These are phyloP conservation scores for Harringtonia aguacate DNA, from an alignment of 2,329 filamentous ascomycete genomes.

Conservation along the genomic window DNA sequence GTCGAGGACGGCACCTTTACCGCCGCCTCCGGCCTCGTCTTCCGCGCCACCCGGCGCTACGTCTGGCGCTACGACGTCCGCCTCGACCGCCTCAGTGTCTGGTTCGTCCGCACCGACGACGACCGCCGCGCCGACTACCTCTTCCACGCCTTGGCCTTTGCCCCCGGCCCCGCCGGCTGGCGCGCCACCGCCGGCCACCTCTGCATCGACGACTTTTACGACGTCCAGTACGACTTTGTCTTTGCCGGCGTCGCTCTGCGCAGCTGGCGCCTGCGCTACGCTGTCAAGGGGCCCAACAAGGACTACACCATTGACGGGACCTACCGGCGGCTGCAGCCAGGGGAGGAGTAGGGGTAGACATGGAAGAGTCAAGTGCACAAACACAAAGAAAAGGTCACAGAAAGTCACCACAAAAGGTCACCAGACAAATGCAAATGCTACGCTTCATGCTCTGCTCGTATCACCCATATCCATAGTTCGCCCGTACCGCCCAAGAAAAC, in stretches of 20 bases:
- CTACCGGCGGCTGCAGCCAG: slow-evolving; percentile 29
- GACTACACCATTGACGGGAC: slow-evolving; percentile 53
- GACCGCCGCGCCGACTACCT: slow-evolving; percentile 55
- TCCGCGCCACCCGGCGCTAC: slow-evolving; percentile 55
- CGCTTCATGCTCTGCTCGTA: no score
- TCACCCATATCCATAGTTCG: no score
- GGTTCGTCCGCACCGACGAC: slow-evolving; percentile 61
- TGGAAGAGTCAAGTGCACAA: background rate
- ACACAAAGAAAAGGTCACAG: no score
- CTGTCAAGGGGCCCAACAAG: slow-evolving; percentile 62
- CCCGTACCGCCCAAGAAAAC: no score
- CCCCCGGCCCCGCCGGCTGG: slow-evolving; percentile 37
- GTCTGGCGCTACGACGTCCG: slow-evolving; percentile 59
- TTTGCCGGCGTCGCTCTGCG: slow-evolving; percentile 46
- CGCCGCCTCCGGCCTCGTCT: slow-evolving; percentile 35
- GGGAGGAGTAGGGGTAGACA: background rate
- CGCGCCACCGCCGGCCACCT: slow-evolving; percentile 56
- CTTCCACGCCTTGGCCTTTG: slow-evolving; percentile 64
- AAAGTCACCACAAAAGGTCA: no score
- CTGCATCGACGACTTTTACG: slow-evolving; percentile 62
- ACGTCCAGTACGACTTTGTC: slow-evolving; percentile 57
- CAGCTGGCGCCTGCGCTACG: slow-evolving; percentile 51
- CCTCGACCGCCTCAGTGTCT: slow-evolving; percentile 53
- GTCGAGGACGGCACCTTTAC: slow-evolving; percentile 56
- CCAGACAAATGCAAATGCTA: no score